Conservation (phyloP, 345 rosid genomes). For the Eucalyptus cloeziana region DNA sequence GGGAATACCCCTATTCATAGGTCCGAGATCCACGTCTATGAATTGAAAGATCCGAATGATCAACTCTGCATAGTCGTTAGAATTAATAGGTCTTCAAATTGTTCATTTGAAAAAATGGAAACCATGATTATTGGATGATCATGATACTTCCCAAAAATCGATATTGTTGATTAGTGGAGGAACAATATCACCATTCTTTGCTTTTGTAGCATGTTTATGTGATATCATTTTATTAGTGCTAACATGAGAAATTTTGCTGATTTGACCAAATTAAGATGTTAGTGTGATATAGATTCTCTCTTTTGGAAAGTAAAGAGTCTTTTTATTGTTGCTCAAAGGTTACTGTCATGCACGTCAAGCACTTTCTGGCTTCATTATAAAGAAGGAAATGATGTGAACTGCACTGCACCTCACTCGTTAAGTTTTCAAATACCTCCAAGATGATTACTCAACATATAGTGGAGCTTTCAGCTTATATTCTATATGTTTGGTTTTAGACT, state of each 20-base stretch:
- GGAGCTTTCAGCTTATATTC: background rate
- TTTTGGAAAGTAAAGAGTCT: background rate
- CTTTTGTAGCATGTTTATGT: background rate
- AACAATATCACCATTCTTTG: background rate
- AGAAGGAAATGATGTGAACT: background rate
- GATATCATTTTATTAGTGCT: background rate
- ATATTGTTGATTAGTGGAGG: rapidly evolving
- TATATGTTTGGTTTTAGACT: background rate
- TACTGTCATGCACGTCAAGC: background rate
- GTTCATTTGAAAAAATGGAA: background rate
- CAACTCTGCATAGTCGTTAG: no score
- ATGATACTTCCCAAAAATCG: rapidly evolving
- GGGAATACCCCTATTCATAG: no score
- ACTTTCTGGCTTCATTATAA: background rate
- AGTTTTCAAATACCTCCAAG: background rate
- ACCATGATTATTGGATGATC: rapidly evolving
- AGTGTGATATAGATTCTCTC: background rate
- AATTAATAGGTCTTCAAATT: no score
- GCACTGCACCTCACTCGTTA: background rate
- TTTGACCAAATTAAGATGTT: background rate
- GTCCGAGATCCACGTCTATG: no score
- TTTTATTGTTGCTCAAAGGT: background rate
- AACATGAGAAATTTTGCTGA: background rate
- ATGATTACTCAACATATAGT: background rate
- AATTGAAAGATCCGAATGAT: no score